These are phyloP conservation scores for Nitzschia putrida DNA, from an alignment of 108 stramenopile species.

Conservation along the genomic window DNA sequence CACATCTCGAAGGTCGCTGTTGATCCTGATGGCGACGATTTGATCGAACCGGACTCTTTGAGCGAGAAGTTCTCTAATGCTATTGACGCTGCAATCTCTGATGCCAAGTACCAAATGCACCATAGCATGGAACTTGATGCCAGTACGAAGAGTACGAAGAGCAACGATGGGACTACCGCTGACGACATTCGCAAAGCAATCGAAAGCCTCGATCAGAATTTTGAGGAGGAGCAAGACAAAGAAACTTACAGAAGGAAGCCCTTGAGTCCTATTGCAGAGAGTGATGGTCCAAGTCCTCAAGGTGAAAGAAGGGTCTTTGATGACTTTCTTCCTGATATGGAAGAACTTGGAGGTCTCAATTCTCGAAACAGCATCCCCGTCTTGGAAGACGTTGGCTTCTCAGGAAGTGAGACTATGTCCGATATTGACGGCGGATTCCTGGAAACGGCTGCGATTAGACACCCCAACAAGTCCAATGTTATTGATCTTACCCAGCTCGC, in stretches of 20 bases:
- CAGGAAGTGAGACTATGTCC: neutral
- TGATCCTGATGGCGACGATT: neutral
- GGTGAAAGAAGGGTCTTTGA: neutral
- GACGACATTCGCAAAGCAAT: neutral
- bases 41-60: neutral
- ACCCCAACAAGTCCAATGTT: neutral
- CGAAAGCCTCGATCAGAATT: neutral
- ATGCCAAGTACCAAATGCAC: conserved; percentile 2
- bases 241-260: neutral
- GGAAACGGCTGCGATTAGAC: neutral
- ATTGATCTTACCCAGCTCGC: conserved; percentile 18
- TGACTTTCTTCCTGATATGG: conserved; percentile 5
- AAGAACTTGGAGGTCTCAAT: neutral
- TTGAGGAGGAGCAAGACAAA: conserved; percentile 7
- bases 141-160: neutral
- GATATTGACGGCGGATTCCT: neutral
- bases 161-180: neutral
- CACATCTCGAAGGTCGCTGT: neutral
- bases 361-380: neutral
- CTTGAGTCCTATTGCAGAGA: conserved; percentile 2
- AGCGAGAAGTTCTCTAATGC: conserved; percentile 3
- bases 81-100: conserved; percentile 16
- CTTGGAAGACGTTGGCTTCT: neutral
- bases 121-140: neutral
- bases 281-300: neutral